These are phyloP conservation scores for Wickerhamomyces pijperi DNA, from an alignment of 805 yeast genomes.

Conservation along the genomic window DNA sequence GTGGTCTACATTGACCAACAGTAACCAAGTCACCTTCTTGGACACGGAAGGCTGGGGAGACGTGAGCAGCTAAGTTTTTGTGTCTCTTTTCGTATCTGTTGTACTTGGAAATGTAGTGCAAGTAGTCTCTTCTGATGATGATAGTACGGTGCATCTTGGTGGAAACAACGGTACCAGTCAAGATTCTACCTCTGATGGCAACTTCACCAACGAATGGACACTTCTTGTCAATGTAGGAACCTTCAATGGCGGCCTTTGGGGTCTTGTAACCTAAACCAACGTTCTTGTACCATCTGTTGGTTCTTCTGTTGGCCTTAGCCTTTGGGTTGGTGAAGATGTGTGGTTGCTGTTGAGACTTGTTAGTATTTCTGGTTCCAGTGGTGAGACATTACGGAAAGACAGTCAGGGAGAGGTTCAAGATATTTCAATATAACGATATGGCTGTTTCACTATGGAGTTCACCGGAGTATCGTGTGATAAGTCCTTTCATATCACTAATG, in stretches of 20 bases:
- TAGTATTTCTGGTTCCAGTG: too few species aligned
- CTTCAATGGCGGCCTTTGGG: conserved; percentile 97
- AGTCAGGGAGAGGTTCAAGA: too few species aligned
- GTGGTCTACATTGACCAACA: conserved; percentile 99
- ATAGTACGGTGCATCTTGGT: conserved; percentile 99
- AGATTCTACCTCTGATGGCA: conserved; percentile 99
- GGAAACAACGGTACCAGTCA: conserved; percentile 98
- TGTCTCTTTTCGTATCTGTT: conserved; percentile 99
- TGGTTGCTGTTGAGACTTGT: conserved; percentile 70
- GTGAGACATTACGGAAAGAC: too few species aligned
- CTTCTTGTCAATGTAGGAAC: conserved; percentile 99
- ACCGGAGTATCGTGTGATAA: too few species aligned
- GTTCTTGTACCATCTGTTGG: conserved; percentile 99
- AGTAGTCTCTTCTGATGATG: conserved; percentile 99
- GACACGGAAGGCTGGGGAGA: conserved; percentile 99
- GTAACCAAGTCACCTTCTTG: conserved; percentile 97
- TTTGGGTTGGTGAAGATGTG: conserved; percentile 99
- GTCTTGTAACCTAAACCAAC: conserved; percentile 99
- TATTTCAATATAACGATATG: too few species aligned
- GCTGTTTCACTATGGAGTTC: too few species aligned
- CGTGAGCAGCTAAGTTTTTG: conserved; percentile 99
- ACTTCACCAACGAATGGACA: conserved; percentile 97
- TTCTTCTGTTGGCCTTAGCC: conserved; percentile 95
- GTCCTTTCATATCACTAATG: too few species aligned
- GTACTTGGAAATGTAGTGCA: conserved; percentile 99